Conservation (phyloP, 257 asterid species). For the Osmanthus fragrans region DNA sequence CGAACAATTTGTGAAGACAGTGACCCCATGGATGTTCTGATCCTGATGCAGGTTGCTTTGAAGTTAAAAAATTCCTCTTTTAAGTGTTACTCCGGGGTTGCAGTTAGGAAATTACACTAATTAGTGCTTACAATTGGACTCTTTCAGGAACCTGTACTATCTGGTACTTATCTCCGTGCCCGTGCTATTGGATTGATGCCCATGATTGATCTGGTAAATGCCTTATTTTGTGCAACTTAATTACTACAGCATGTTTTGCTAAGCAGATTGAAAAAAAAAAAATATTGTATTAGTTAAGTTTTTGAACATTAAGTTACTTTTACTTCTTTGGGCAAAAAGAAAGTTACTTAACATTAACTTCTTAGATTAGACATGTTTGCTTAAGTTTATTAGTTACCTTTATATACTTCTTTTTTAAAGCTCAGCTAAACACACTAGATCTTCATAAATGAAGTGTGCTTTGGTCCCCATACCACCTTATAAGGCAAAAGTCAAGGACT, state of each 20-base stretch:
- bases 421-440: background rate
- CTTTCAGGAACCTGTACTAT: conserved; percentile 77
- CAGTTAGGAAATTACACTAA: background rate
- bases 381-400: no score
- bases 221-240: background rate
- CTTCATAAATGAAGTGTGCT: background rate
- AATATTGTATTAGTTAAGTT: no score
- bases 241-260: no score
- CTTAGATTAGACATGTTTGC: background rate
- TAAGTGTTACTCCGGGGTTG: background rate
- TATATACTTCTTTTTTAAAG: no score
- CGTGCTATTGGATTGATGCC: conserved; percentile 98
- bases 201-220: conserved; percentile 89
- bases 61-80: background rate
- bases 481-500: background rate
- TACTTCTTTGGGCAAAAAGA: no score
- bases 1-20: conserved; percentile 88
- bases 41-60: conserved; percentile 80
- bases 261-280: no score
- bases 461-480: background rate
- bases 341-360: background rate
- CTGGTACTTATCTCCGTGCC: conserved; percentile 88
- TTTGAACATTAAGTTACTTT: background rate
- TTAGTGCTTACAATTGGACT: background rate
- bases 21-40: conserved; percentile 86